These are phyloP conservation scores for Pseudomassariella vexata DNA, from an alignment of 2,329 filamentous ascomycete species.

Conservation along the genomic window DNA sequence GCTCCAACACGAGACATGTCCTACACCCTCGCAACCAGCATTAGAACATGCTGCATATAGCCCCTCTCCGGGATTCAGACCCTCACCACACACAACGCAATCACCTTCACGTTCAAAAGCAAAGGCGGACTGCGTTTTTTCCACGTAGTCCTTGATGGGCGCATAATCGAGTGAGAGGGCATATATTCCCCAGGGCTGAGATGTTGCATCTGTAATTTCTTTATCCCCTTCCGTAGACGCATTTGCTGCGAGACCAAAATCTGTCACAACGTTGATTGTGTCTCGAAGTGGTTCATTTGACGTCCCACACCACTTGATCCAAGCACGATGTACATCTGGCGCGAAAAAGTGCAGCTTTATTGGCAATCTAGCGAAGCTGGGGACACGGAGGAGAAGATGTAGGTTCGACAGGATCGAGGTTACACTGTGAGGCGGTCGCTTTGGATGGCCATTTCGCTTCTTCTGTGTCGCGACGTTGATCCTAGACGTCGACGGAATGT, in stretches of 20 bases:
- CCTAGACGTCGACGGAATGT: constrained; percentile 63
- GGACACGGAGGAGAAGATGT: constrained; percentile 71
- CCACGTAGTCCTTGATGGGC: constrained; percentile 45
- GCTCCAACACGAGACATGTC: constrained; percentile 57
- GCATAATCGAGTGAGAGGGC: constrained; percentile 50
- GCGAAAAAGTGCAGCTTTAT: constrained; percentile 75
- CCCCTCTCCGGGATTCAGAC: constrained; percentile 40
- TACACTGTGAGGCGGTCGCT: constrained; percentile 54
- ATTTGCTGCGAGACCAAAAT: constrained; percentile 36
- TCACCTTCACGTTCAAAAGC: constrained; percentile 49
- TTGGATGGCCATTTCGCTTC: constrained; percentile 49
- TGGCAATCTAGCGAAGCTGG: constrained; percentile 80
- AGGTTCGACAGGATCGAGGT: constrained; percentile 71
- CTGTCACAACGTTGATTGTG: constrained; percentile 49
- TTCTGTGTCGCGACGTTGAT: constrained; percentile 45
- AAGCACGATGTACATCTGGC: constrained; percentile 61
- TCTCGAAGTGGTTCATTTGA: constrained; percentile 40
- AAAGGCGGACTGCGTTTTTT: constrained; percentile 49
- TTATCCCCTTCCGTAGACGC: constrained; percentile 5
- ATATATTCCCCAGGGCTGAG: constrained; percentile 40
- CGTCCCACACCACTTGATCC: constrained; percentile 54
- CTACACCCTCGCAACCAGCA: constrained; percentile 46
- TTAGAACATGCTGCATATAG: constrained; percentile 54
- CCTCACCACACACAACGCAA: constrained; percentile 47
- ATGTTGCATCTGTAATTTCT: constrained; percentile 6